Base-by-base conservation (phyloP, 345 rosid genomes). In the Zanthoxylum bungeanum region DNA sequence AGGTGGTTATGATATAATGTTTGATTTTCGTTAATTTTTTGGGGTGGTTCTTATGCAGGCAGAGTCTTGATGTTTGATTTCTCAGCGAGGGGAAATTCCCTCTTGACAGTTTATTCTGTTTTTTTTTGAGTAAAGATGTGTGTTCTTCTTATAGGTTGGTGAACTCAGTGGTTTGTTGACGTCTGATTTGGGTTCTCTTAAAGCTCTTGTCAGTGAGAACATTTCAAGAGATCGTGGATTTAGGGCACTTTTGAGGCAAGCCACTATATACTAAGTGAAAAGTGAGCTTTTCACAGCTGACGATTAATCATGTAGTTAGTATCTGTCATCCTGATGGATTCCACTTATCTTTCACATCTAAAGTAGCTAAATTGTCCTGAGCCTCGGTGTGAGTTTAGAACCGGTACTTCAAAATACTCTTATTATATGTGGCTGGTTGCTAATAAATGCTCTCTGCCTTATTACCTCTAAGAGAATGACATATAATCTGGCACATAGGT, bases 211-310 rank as follows among this genome's bases (percentile, higher is more conserved):
- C 72, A 89, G 91, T 22, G 98, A 94, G 82, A 94, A 94, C 76
- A 82, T 88, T 77, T 90, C 97, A 25, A 85, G 98, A 75, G 98
- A 92, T 81, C 98, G 98, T 66, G 97, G 98, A 60, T 92, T 94
- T 65, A 90, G 98, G 78, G 98, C 98, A 44, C 84, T 92, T 89
- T 90, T 34, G 97, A 94, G 98, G 98, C 93, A 94, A 89, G 97
- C 84, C 74, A 86, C 83, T 88, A 86, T 86, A 82, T 87, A 66
- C 73, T 80, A 67, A 69, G 66, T 68, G 84, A n/a, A 82, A 88
- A 74, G 86, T 87, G 91, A 86, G 89, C 88, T 86, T 67, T 84
- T 75, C 77, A 75, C 74, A 68, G 67, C 83, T 53, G 36, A 74
- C 64, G 76, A 39, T 63, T 60, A 75, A 77, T 74, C 66, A 59